Evolutionary conservation across 2,329 filamentous ascomycete species (phyloP).

Genomic region (Westerdykella ornata): DNA sequence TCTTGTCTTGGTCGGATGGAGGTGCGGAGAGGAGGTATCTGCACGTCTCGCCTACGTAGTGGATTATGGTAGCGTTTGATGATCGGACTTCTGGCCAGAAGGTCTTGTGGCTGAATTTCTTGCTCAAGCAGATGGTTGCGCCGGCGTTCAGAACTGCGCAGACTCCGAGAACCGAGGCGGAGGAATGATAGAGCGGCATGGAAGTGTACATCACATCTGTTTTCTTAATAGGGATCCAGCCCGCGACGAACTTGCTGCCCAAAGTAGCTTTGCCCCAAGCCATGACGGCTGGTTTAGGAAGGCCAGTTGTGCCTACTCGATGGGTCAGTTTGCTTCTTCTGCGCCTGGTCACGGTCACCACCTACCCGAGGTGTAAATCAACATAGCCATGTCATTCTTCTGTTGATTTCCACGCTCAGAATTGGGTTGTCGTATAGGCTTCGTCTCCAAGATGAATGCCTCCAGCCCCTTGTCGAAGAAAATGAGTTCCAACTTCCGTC

Average conservation of each 20-base stretch:
- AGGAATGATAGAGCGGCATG: slow-evolving; percentile 37
- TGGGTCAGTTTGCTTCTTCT: too few species aligned
- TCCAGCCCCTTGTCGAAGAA: slow-evolving; percentile 27
- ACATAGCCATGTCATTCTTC: slow-evolving; percentile 26
- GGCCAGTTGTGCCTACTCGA: slow-evolving; percentile 24
- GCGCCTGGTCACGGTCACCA: too few species aligned
- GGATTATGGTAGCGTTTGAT: slow-evolving; percentile 34
- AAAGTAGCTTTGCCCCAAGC: slow-evolving; percentile 20
- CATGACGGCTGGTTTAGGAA: slow-evolving; percentile 33
- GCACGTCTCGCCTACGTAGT: slow-evolving; percentile 38
- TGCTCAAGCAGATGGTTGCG: slow-evolving; percentile 22
- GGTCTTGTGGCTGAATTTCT: slow-evolving; percentile 33
- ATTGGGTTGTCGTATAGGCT: slow-evolving; percentile 26
- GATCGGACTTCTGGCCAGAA: slow-evolving; percentile 36
- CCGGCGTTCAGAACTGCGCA: slow-evolving; percentile 23
- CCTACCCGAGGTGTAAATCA: slow-evolving; percentile 34
- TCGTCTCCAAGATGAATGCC: slow-evolving; percentile 21
- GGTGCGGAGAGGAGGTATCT: slow-evolving; percentile 35
- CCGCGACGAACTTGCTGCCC: slow-evolving; percentile 14
- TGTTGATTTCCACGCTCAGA: slow-evolving; percentile 21
- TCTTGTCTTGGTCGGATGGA: slow-evolving; percentile 23
- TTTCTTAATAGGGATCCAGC: slow-evolving; percentile 23
- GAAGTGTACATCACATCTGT: slow-evolving; percentile 33
- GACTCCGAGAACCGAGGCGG: slow-evolving; percentile 27
- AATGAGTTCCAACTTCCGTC: slow-evolving; percentile 23